Base-by-base conservation (phyloP, 352 stramenopile species). In the Globisporangium acanthophoron region DNA sequence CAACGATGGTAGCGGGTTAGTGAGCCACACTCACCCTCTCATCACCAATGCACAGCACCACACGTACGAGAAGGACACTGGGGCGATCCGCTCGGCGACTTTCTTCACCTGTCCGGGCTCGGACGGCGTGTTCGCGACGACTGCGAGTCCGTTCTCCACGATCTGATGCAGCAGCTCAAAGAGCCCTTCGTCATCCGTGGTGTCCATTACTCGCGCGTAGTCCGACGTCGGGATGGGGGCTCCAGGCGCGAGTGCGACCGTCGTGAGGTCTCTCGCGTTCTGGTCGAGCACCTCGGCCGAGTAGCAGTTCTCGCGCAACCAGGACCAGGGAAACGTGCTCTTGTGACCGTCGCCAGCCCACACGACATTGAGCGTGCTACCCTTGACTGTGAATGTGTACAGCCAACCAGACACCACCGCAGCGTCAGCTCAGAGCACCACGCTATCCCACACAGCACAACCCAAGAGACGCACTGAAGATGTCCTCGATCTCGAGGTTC, bases 281-380 rank as follows among this genome's bases (percentile, higher is more conserved):
- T 78, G 69, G 44, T 89, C 69, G 12, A 91, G 64, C 46, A 69
- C 59, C 47, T 64, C 74, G 13, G 71, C 57, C 41, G 81, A 85
- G 58, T 94, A 90, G 74, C 80, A 91, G 59, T 92, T 89, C 55
- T 89, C 76, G 41, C 82, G 71, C 44, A 94, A 66, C 77, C 82
- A 92, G 31, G 73, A 70, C 72, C 69, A 79, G 24, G 75, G 62
- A 54, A 89, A 94, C 15, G 68, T 78, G 52, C 80, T 92, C 66
- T 78, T 72, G 58, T 94, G 85, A 18, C 60, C 58, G 37, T 90
- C 73, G 18, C 73, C 76, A 3, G 56, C 59, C 83, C 83, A 92
- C 47, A 87, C 70, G 52, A 90, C 85, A 46, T 80, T 81, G 5
- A 90, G 58, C 46, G 70, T 81, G 33, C 86, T 80, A 7, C 74